Evolutionary conservation across 768 basidiomycete genomes (phyloP).

Genomic region (Clavaria fumosa): DNA sequence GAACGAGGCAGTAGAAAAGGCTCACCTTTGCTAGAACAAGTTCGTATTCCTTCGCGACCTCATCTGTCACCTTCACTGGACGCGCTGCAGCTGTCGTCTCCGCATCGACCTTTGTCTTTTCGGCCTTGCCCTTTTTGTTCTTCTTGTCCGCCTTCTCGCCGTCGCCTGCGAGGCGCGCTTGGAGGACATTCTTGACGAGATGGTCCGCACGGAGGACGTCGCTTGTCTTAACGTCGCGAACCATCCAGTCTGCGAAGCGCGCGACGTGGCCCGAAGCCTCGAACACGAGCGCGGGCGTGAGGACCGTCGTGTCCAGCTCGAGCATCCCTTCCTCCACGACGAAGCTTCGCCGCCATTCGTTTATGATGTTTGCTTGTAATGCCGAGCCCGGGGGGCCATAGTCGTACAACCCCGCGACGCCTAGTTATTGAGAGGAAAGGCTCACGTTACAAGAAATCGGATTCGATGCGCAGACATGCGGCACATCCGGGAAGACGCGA

Average conservation of each 20-base stretch:
- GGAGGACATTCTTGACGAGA: conserved; percentile 82
- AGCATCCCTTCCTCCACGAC: conserved; percentile 98
- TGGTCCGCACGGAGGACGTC: conserved; percentile 96
- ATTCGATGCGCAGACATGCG: too few relatives aligned
- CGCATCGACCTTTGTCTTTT: conserved; percentile 48
- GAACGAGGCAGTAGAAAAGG: conserved; percentile 7
- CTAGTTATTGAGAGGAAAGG: conserved; percentile 24
- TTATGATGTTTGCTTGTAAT: conserved; percentile 90
- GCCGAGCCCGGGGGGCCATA: conserved; percentile 95
- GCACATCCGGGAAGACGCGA: too few relatives aligned
- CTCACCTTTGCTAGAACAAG: conserved; percentile 74
- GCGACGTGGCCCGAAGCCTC: conserved; percentile 97
- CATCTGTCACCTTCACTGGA: conserved; percentile 66
- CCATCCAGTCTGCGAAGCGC: conserved; percentile 99
- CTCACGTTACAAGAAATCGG: too few relatives aligned
- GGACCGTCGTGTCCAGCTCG: conserved; percentile 95
- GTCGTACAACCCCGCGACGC: conserved; percentile 95
- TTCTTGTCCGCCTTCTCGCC: conserved; percentile 57
- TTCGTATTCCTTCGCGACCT: conserved; percentile 64
- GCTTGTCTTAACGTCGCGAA: conserved; percentile 87
- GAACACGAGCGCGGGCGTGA: conserved; percentile 90
- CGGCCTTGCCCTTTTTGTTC: conserved; percentile 67
- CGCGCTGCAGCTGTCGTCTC: too few relatives aligned
- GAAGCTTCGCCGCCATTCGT: conserved; percentile 95
- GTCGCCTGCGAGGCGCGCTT: conserved; percentile 81